These are phyloP conservation scores for Colletotrichum shisoi DNA, from an alignment of 2,329 filamentous ascomycete species.

Conservation along the genomic window DNA sequence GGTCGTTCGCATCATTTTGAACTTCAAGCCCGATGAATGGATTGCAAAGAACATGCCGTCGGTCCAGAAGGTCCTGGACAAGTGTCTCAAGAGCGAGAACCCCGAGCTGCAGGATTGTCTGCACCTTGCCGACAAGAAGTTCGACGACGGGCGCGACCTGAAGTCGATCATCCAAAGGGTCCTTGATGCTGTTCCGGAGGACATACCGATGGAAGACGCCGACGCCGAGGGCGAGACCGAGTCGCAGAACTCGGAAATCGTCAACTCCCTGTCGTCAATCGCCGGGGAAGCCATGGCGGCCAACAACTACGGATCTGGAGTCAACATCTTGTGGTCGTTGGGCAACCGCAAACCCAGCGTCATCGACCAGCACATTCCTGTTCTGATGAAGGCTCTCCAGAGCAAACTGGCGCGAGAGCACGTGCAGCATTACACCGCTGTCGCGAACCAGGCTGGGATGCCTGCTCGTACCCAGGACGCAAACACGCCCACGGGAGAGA, in stretches of 20 bases:
- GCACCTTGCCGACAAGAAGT: conserved; percentile 74
- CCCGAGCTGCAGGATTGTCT: conserved; percentile 93
- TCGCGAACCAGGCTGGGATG: conserved; percentile 57
- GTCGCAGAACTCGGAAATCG: conserved; percentile 83
- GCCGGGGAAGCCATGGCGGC: conserved; percentile 87
- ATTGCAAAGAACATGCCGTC: conserved; percentile 77
- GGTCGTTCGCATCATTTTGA: conserved; percentile 87
- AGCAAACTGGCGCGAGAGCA: conserved; percentile 93
- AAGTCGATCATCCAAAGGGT: conserved; percentile 80
- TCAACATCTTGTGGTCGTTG: conserved; percentile 93
- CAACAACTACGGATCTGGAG: conserved; percentile 82
- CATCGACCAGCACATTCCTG: conserved; percentile 86
- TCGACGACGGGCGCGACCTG: conserved; percentile 73
- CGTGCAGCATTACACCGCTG: conserved; percentile 74
- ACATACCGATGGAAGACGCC: conserved; percentile 74
- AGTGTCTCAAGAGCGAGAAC: conserved; percentile 85
- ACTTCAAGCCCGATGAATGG: conserved; percentile 90
- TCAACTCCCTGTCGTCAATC: conserved; percentile 82
- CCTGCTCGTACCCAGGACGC: conserved; percentile 59
- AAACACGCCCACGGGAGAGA: conserved; percentile 62
- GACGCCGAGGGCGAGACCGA: conserved; percentile 87
- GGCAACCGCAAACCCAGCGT: conserved; percentile 83
- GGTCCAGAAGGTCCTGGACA: conserved; percentile 89
- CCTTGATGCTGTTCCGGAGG: conserved; percentile 87
- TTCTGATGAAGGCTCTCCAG: conserved; percentile 92